Percentiles rank a stretch among this genome's conserved stretches.
phyloP scores from a whole-genome alignment of 345 rosid genomes.

The Citrus reticulata region DNA sequence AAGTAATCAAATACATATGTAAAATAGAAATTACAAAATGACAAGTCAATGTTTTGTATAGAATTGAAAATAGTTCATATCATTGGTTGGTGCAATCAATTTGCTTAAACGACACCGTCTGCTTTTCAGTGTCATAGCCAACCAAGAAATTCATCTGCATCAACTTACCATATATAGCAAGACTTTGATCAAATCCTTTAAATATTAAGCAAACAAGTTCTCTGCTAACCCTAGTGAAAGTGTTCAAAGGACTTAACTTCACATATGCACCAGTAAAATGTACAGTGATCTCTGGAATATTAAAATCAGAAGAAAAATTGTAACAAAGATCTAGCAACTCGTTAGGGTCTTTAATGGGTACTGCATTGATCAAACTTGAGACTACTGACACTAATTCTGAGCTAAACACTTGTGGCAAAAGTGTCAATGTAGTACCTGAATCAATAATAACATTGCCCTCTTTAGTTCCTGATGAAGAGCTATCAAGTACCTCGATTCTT shows the following conservation, averaged over 20 bases:
- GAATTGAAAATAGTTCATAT: not conserved
- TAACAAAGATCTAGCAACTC: too few relatives aligned
- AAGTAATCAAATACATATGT: too few relatives aligned
- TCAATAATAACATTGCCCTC: constrained; percentile 59
- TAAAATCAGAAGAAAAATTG: not conserved
- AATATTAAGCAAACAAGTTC: constrained; percentile 40
- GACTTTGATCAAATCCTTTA: not conserved
- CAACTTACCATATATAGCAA: constrained; percentile 38
- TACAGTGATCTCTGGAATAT: constrained; percentile 27
- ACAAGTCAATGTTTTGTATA: not conserved
- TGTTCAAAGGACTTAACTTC: constrained; percentile 20
- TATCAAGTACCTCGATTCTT: constrained; percentile 19
- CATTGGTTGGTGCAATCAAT: constrained; percentile 28
- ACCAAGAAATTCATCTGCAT: constrained; percentile 47
- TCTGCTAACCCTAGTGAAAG: constrained; percentile 22
- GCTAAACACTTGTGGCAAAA: constrained; percentile 25
- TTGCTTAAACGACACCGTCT: constrained; percentile 37
- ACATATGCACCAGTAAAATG: constrained; percentile 45
- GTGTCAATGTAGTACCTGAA: constrained; percentile 51
- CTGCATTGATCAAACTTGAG: not conserved
- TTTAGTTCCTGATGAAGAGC: constrained; percentile 12
- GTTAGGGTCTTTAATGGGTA: constrained; percentile 7
- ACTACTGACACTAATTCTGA: constrained; percentile 18
- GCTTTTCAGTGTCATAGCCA: constrained; percentile 36
- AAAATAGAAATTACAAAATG: not conserved